These are phyloP conservation scores for Fusarium scirpi DNA, from an alignment of 2,329 filamentous ascomycete genomes.

Conservation along the genomic window DNA sequence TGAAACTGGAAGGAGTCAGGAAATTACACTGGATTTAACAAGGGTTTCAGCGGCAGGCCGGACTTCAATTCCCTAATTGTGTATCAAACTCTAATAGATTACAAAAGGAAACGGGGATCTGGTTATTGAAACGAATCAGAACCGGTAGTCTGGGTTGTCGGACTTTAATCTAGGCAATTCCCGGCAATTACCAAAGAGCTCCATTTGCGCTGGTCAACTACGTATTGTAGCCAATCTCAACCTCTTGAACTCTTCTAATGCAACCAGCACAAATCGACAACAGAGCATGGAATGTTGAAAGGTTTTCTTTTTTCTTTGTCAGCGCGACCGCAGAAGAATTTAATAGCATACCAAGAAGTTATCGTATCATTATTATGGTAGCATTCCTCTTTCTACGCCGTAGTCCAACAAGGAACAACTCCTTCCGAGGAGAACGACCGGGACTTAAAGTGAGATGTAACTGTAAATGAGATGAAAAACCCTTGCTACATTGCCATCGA, in stretches of 20 bases:
- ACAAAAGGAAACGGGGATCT: background rate
- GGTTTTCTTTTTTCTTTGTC: background rate
- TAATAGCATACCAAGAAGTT: background rate
- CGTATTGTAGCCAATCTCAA: background rate
- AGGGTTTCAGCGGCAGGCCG: background rate
- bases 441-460: background rate
- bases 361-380: background rate
- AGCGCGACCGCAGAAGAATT: fast-evolving
- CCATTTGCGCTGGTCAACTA: background rate
- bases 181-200: background rate
- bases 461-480: background rate
- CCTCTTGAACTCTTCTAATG: background rate
- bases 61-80: background rate
- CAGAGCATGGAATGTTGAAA: background rate
- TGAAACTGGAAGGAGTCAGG: background rate
- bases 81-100: background rate
- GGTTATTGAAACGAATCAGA: background rate
- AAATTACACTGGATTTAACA: background rate
- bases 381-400: background rate
- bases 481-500: background rate
- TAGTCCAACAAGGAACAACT: background rate
- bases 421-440: background rate
- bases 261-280: background rate
- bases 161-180: background rate
- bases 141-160: background rate